phyloP scores from a whole-genome alignment of 2,329 filamentous ascomycete genomes.

The Diaporthe nobilis region DNA sequence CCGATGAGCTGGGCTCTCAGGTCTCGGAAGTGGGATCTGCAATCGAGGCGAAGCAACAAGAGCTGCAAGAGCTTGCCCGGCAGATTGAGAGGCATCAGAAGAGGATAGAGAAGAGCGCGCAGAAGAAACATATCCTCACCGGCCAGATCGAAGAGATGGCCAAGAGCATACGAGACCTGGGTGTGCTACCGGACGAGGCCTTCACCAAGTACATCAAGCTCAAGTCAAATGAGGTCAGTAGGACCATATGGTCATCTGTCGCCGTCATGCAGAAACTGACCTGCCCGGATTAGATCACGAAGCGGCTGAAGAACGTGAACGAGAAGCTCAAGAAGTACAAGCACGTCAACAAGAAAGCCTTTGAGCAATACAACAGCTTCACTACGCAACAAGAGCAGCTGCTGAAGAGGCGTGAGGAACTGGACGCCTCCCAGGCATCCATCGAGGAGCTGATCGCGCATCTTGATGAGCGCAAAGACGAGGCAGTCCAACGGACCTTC shows the following conservation, averaged over 20 bases:
- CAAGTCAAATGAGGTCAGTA: slow-evolving; percentile 79
- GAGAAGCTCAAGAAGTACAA: slow-evolving; percentile 96
- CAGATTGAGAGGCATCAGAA: slow-evolving; percentile 90
- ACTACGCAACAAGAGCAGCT: slow-evolving; percentile 91
- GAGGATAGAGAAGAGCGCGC: slow-evolving; percentile 90
- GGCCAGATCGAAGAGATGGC: slow-evolving; percentile 84
- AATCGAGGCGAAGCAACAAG: slow-evolving; percentile 76
- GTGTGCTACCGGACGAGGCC: slow-evolving; percentile 92
- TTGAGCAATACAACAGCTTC: slow-evolving; percentile 98
- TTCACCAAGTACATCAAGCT: slow-evolving; percentile 92
- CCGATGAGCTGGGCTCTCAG: slow-evolving; percentile 67
- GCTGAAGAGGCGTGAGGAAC: slow-evolving; percentile 85
- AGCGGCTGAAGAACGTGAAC: slow-evolving; percentile 88
- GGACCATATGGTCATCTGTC: not conserved
- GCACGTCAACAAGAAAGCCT: slow-evolving; percentile 99
- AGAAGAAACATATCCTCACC: slow-evolving; percentile 85
- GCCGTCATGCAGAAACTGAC: slow-evolving; percentile 18
- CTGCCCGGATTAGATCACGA: slow-evolving; percentile 62
- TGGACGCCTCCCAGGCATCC: slow-evolving; percentile 86
- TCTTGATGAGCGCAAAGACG: slow-evolving; percentile 95
- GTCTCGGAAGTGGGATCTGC: slow-evolving; percentile 69
- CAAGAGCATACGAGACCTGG: slow-evolving; percentile 91
- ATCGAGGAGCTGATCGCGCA: slow-evolving; percentile 95
- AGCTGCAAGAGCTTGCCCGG: slow-evolving; percentile 81
- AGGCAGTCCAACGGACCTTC: slow-evolving; percentile 98